phyloP scores from a whole-genome alignment of 1,284 basidiomycete species.

The Prillingera fragicola region DNA sequence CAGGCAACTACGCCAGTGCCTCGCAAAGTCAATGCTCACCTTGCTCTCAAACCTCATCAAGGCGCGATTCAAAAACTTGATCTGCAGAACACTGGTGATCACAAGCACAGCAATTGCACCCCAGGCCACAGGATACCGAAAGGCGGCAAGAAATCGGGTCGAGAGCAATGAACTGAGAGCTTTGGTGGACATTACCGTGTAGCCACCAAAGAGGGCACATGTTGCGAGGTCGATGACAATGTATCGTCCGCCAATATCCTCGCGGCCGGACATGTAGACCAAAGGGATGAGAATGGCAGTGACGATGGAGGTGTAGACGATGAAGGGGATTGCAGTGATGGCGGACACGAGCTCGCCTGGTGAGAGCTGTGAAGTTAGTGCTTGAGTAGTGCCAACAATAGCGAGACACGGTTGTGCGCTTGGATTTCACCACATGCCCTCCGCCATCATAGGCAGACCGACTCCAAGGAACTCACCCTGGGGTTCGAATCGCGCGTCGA shows the following conservation, averaged over 20 bases:
- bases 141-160: constrained; percentile 65
- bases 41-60: constrained; percentile 84
- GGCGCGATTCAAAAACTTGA: constrained; percentile 83
- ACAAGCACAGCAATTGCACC: constrained; percentile 64
- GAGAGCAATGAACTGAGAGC: constrained; percentile 72
- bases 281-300: constrained; percentile 57
- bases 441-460: neutral
- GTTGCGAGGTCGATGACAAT: constrained; percentile 79
- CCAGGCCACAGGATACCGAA: constrained; percentile 72
- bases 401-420: too few relatives aligned
- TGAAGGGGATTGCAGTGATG: constrained; percentile 64
- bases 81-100: constrained; percentile 78
- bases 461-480: constrained; percentile 50
- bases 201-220: constrained; percentile 63
- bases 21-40: too few relatives aligned
- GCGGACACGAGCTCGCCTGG: constrained; percentile 65
- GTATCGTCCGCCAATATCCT: constrained; percentile 59
- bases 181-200: constrained; percentile 91
- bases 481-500: constrained; percentile 64
- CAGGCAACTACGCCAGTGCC: too few relatives aligned
- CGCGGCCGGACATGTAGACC: constrained; percentile 56
- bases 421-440: too few relatives aligned
- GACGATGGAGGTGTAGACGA: constrained; percentile 66
- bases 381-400: too few relatives aligned
- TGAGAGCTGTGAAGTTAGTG: constrained; percentile 48